phyloP scores from a whole-genome alignment of 768 basidiomycete genomes.

The Cantharellus anzutake region DNA sequence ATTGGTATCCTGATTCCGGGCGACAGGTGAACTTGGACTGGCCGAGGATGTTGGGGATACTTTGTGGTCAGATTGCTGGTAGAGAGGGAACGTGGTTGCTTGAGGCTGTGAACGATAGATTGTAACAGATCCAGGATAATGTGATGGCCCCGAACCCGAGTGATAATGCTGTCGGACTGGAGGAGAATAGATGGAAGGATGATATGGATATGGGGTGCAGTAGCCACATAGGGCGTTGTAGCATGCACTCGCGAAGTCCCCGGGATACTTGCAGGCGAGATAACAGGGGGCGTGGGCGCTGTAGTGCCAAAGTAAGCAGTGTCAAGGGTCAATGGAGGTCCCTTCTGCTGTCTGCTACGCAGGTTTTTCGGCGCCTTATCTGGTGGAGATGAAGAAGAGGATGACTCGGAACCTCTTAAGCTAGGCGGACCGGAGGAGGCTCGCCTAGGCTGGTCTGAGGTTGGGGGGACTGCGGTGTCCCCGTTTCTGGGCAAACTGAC shows the following conservation, averaged over 20 bases:
- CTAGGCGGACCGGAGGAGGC: slow-evolving; percentile 19
- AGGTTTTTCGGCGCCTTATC: no score
- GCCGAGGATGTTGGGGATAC: neutral
- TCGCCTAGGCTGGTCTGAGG: slow-evolving; percentile 20
- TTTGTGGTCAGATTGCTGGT: slow-evolving; percentile 4
- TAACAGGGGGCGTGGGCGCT: slow-evolving; percentile 12
- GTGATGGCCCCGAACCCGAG: slow-evolving; percentile 27
- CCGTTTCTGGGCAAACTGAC: neutral
- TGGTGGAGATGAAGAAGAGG: no score
- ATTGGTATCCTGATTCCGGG: no score
- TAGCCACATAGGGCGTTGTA: neutral
- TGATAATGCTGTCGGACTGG: neutral
- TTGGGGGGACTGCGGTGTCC: slow-evolving; percentile 13
- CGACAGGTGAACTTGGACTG: neutral
- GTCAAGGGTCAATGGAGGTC: slow-evolving; percentile 6
- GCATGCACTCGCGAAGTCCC: neutral
- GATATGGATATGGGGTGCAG: neutral
- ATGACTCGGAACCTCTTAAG: slow-evolving; percentile 5
- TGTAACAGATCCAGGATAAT: neutral
- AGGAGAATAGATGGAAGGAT: neutral
- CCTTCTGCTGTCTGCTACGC: slow-evolving; percentile 1
- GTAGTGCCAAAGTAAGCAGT: neutral
- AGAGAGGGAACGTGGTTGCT: slow-evolving; percentile 8
- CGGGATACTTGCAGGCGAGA: neutral
- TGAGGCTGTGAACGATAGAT: neutral